These are phyloP conservation scores for Beauveria sp. DNA, from an alignment of 2,329 filamentous ascomycete species.

Conservation along the genomic window DNA sequence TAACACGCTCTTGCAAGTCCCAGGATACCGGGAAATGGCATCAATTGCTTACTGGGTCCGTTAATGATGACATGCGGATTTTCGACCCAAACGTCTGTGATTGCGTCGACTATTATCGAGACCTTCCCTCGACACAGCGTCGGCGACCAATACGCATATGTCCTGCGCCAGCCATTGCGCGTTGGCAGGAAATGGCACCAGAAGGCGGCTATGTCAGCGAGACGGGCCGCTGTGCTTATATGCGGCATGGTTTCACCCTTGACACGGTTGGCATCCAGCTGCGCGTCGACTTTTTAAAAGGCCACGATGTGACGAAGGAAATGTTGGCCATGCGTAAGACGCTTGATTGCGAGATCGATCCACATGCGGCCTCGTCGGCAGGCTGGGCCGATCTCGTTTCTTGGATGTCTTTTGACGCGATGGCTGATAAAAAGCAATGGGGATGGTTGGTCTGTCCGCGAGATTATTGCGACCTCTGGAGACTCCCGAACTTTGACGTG, in stretches of 20 bases:
- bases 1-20: rapidly evolving
- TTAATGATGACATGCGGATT: neutral
- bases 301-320: neutral
- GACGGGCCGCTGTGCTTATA: neutral
- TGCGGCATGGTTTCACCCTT: neutral
- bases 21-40: no score
- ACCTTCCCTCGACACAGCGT: neutral
- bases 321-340: neutral
- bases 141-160: neutral
- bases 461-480: no score
- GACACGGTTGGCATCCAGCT: neutral
- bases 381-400: neutral
- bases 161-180: neutral
- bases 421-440: neutral
- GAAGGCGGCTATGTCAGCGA: neutral
- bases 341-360: neutral
- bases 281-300: neutral
- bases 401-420: neutral
- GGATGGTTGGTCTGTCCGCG: neutral
- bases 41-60: neutral
- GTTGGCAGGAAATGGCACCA: neutral
- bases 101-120: neutral
- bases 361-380: neutral
- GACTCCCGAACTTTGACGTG: neutral
- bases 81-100: conserved; percentile 1